A percentile compares a stretch with the other conserved stretches of the same genome.
These are phyloP conservation scores for Eucalyptus polyanthemos DNA, from an alignment of 345 rosid genomes.

Conservation along the genomic window DNA sequence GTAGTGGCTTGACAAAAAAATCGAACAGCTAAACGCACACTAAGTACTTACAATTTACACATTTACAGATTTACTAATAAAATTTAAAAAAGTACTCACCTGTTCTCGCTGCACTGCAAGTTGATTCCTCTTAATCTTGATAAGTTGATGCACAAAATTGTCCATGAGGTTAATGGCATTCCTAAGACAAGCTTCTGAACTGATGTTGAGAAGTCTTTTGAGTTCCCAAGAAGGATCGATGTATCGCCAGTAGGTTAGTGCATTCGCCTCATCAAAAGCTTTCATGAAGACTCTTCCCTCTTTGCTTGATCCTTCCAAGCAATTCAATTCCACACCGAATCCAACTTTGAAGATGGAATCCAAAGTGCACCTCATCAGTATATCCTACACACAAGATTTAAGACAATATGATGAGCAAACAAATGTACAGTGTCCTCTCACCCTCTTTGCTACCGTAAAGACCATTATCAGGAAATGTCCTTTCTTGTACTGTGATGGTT, in stretches of 20 bases:
- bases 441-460: neutral
- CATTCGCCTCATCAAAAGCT: slow-evolving; percentile 10
- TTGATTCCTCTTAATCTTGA: slow-evolving; percentile 30
- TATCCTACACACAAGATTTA: slow-evolving; percentile 14
- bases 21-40: neutral
- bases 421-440: neutral
- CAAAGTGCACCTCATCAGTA: slow-evolving; percentile 53
- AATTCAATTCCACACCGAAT: slow-evolving; percentile 58
- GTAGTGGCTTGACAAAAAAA: neutral
- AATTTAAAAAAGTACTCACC: slow-evolving; percentile 6
- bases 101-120: neutral
- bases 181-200: slow-evolving; percentile 40
- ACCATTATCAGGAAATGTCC: neutral
- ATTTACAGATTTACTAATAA: neutral
- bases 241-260: slow-evolving; percentile 14
- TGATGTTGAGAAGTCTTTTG: slow-evolving; percentile 38
- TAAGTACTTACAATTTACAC: neutral
- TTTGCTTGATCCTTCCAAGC: slow-evolving; percentile 44
- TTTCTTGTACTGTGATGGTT: neutral
- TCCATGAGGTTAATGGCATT: slow-evolving; percentile 28
- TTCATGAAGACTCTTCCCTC: slow-evolving; percentile 36
- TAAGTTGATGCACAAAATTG: slow-evolving; percentile 35
- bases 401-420: neutral
- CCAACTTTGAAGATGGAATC: slow-evolving; percentile 80
- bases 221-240: slow-evolving; percentile 65